Conservation (phyloP, 202 grass and related monocot genomes). For the Setaria viridis region DNA sequence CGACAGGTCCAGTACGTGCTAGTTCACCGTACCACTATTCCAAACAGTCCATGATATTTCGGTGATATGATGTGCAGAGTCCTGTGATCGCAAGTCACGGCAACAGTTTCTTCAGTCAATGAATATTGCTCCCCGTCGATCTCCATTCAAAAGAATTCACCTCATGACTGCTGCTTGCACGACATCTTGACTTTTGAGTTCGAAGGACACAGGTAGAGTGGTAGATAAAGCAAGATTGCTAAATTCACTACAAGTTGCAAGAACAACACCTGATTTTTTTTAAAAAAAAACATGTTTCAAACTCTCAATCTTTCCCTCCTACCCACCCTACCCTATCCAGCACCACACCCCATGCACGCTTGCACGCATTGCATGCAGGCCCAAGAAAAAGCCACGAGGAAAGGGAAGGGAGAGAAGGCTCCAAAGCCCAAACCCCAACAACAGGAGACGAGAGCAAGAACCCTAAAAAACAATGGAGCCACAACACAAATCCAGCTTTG, state of each 20-base stretch:
- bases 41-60: background rate
- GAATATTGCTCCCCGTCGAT: background rate
- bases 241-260: background rate
- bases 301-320: background rate
- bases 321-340: slow-evolving; percentile 35
- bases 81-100: background rate
- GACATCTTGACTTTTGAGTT: slow-evolving; percentile 13
- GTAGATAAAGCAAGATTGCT: background rate
- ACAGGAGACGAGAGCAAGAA: background rate
- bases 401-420: slow-evolving; percentile 56
- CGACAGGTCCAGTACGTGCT: background rate
- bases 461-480: slow-evolving; percentile 7
- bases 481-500: slow-evolving; percentile 35
- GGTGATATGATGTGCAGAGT: background rate
- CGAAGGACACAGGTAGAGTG: background rate
- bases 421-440: slow-evolving; percentile 57
- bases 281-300: slow-evolving; percentile 11
- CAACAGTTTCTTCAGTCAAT: background rate
- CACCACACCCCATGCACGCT: slow-evolving; percentile 30
- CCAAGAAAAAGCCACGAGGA: slow-evolving; percentile 58
- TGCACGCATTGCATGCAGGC: slow-evolving; percentile 1
- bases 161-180: background rate
- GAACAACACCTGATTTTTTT: background rate
- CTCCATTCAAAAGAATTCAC: background rate
- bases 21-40: background rate